Conservation (phyloP, 2,329 filamentous ascomycete species). For the Exophiala phaeomuriformis region DNA sequence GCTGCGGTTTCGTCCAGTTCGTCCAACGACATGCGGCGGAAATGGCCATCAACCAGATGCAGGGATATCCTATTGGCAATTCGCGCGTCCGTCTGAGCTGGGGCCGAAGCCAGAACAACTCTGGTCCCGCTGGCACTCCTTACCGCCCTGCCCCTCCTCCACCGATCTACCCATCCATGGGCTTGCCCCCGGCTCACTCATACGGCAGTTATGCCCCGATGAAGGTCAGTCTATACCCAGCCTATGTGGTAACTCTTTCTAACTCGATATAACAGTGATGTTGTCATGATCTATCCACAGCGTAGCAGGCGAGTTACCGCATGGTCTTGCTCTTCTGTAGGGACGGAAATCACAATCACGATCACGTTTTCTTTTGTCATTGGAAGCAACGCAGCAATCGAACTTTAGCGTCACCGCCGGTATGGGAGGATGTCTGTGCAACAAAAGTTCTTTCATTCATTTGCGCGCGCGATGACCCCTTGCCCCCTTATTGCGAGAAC, state of each 20-base stretch:
- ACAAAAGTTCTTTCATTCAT: constrained; percentile 23
- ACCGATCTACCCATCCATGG: constrained; percentile 64
- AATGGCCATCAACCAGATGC: constrained; percentile 99
- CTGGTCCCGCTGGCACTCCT: constrained; percentile 86
- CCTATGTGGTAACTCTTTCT: too few relatives aligned
- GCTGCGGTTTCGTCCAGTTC: constrained; percentile 97
- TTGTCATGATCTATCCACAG: constrained; percentile 7
- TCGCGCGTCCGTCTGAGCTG: constrained; percentile 94
- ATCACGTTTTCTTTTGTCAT: constrained; percentile 22
- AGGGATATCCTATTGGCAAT: constrained; percentile 98
- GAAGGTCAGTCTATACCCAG: constrained; percentile 47
- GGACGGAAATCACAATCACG: constrained; percentile 1
- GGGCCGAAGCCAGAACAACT: constrained; percentile 99
- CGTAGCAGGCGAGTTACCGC: constrained; percentile 13
- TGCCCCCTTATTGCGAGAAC: constrained; percentile 16
- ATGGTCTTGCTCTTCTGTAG: constrained; percentile 9
- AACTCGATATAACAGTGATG: constrained; percentile 8
- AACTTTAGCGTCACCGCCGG: constrained; percentile 26
- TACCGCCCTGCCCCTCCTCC: constrained; percentile 88
- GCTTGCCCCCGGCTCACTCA: constrained; percentile 57
- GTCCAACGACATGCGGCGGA: constrained; percentile 97
- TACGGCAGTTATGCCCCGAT: constrained; percentile 61
- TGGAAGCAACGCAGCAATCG: constrained; percentile 21
- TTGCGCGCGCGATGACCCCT: constrained; percentile 17
- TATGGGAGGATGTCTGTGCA: constrained; percentile 24